Evolutionary conservation across 768 basidiomycete genomes (phyloP), one percentile per base, ranked within the genome.

Genomic region (Suillus clintonianus): DNA sequence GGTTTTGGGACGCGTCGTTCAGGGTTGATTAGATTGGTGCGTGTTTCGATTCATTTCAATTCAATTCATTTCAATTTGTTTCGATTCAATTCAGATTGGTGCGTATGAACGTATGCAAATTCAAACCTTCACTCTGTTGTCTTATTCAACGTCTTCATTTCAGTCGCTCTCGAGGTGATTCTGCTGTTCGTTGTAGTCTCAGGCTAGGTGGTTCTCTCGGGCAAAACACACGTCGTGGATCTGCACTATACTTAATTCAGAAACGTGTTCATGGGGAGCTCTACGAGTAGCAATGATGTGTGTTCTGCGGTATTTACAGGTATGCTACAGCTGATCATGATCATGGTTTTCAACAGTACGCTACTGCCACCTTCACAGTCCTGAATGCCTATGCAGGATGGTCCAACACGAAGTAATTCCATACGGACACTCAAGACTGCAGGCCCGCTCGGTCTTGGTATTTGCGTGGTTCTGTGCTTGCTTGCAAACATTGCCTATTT

Each of bases 401-500:
- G 86, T 83, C 82, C 2, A 83, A 82, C 51, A 81, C 83, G 30
- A 86, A 86, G 81, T 65, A 76, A 87, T 67, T 86, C 86, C 0
- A 78, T 86, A 2, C 80, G 84, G 50, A 89, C 87, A 9, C 81
- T 89, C 59, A 86, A 85, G 71, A 85, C 87, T 41, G 86, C 86
- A 0, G 86, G 83, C 2, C 86, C 86, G 0, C 82, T 87, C 22
- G 86, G 85, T 1, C 72, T 87, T 13, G 78, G 81, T 5, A 83
- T 87, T 30, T 86, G 85, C 41, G 79, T 84, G 0, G 68, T 77
- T 2, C 71, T 88, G 3, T 88, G 88, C 61, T 64, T 87, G 15
- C 73, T 88, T 5, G 85, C 85, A 3, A 87, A 88, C 59, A 75
- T 88, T 2, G 82, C 86, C 3, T 87, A 87, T 67, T 87, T 86